A percentile compares a stretch with the other conserved stretches of the same genome.
Evolutionary conservation across 495 filamentous ascomycete genomes (phyloP).

Genomic region (Hyaloscypha bicolor): DNA sequence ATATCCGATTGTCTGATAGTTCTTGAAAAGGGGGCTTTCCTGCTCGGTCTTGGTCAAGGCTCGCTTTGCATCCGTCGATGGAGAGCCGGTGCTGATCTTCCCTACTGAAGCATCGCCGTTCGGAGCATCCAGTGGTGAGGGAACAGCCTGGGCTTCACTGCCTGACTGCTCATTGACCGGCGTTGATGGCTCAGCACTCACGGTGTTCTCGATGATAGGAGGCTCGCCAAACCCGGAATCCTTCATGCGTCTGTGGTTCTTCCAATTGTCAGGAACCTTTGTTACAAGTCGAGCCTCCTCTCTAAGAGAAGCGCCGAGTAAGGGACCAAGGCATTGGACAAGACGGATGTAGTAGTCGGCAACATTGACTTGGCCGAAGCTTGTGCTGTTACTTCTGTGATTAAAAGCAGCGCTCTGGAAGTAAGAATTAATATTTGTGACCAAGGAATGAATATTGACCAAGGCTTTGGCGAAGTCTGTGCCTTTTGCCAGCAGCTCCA

Average conservation of each 20-base stretch:
- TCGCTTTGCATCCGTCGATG: constrained; percentile 10
- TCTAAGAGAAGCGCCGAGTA: constrained; percentile 77
- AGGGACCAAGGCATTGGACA: constrained; percentile 68
- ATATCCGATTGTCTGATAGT: constrained; percentile 73
- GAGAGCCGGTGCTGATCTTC: not conserved
- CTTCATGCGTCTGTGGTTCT: constrained; percentile 60
- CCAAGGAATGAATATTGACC: constrained; percentile 70
- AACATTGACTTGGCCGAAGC: constrained; percentile 73
- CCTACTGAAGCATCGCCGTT: constrained; percentile 2
- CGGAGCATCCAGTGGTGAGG: not conserved
- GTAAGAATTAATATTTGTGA: constrained; percentile 69
- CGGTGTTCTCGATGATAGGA: constrained; percentile 42
- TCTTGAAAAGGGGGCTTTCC: constrained; percentile 62
- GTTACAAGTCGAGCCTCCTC: constrained; percentile 79
- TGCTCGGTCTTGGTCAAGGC: constrained; percentile 40
- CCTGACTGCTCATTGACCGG: constrained; percentile 1
- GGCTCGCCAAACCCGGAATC: constrained; percentile 49
- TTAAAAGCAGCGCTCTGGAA: constrained; percentile 63
- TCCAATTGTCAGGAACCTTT: constrained; percentile 64
- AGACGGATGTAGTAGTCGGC: constrained; percentile 75
- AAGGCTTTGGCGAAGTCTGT: constrained; percentile 78
- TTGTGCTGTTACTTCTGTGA: constrained; percentile 45
- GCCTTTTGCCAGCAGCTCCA: constrained; percentile 54
- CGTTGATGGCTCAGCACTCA: constrained; percentile 36
- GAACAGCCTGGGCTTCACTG: not conserved